Evolutionary conservation across 2,329 filamentous ascomycete genomes (phyloP).

Genomic region (Peltaster fructicola): DNA sequence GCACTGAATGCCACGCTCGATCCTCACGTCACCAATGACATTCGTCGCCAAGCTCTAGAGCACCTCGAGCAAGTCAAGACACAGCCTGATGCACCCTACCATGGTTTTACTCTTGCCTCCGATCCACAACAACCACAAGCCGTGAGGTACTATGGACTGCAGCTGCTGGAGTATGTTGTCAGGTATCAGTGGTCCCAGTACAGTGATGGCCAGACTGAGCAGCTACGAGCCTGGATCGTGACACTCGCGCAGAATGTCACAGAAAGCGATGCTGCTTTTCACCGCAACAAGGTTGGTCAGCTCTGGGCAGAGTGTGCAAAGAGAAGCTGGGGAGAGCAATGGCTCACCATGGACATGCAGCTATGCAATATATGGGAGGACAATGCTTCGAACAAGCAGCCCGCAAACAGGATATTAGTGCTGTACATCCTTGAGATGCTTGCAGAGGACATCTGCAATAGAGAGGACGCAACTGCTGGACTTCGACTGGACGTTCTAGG

Average conservation of each 20-base stretch:
- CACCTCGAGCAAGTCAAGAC: conserved; percentile 79
- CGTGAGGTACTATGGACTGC: conserved; percentile 85
- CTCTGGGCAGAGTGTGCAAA: conserved; percentile 93
- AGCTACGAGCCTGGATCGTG: conserved; percentile 60
- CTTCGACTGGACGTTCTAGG: conserved; percentile 71
- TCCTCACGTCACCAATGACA: conserved; percentile 60
- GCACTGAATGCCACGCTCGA: conserved; percentile 80
- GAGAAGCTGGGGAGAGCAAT: conserved; percentile 67
- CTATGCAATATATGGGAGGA: conserved; percentile 62
- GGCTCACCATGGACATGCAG: conserved; percentile 84
- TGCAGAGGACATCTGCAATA: conserved; percentile 81
- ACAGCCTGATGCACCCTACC: conserved; percentile 58
- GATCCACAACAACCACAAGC: conserved; percentile 59
- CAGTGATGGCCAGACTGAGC: conserved; percentile 45
- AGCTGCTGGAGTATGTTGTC: conserved; percentile 76
- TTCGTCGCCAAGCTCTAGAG: conserved; percentile 63
- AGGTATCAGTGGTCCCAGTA: conserved; percentile 70
- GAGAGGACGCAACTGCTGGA: conserved; percentile 71
- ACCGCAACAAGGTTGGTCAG: conserved; percentile 86
- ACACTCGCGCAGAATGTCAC: conserved; percentile 56
- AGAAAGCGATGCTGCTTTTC: conserved; percentile 57
- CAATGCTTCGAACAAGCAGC: conserved; percentile 14
- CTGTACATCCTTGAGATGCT: conserved; percentile 77
- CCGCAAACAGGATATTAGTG: conserved; percentile 67
- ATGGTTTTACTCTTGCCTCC: conserved; percentile 68